A percentile compares a stretch with the other conserved stretches of the same genome.
Evolutionary conservation across 73 alveolate species (phyloP).

Genomic region (Paramecium octaurelia): DNA sequence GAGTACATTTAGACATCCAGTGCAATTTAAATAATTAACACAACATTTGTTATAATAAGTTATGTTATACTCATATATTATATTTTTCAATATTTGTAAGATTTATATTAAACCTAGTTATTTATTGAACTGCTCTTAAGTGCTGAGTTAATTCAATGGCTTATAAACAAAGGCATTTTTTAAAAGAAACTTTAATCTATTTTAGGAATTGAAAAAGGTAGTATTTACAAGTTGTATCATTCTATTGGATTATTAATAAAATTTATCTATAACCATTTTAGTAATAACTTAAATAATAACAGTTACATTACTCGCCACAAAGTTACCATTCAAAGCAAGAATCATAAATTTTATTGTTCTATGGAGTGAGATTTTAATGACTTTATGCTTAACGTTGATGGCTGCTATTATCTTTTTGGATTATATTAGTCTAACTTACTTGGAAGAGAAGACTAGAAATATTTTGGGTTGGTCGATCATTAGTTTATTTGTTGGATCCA

Average conservation of each 20-base stretch:
- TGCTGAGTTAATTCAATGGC: neutral
- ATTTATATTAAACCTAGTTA: neutral
- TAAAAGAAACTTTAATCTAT: neutral
- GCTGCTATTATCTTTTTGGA: neutral
- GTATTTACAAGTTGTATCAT: neutral
- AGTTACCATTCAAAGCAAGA: neutral
- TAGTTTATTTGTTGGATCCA: neutral
- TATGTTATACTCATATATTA: neutral
- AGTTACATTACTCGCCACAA: neutral
- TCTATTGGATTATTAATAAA: neutral
- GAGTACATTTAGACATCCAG: neutral
- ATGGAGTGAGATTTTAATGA: neutral
- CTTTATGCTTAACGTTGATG: neutral
- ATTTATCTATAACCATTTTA: neutral
- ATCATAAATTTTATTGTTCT: neutral
- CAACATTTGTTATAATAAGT: neutral
- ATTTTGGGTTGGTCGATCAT: constrained; percentile 5
- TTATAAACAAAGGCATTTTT: constrained; percentile 19
- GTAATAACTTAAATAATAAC: neutral
- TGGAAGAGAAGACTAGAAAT: neutral
- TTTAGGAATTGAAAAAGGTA: neutral
- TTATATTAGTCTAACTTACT: neutral
- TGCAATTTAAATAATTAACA: neutral
- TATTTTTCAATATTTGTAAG: neutral
- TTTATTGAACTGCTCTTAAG: neutral